Percentiles rank a stretch among this genome's conserved stretches.
Conservation (phyloP, 192 early-diverging fungal species). For the Physocladia obscura region DNA sequence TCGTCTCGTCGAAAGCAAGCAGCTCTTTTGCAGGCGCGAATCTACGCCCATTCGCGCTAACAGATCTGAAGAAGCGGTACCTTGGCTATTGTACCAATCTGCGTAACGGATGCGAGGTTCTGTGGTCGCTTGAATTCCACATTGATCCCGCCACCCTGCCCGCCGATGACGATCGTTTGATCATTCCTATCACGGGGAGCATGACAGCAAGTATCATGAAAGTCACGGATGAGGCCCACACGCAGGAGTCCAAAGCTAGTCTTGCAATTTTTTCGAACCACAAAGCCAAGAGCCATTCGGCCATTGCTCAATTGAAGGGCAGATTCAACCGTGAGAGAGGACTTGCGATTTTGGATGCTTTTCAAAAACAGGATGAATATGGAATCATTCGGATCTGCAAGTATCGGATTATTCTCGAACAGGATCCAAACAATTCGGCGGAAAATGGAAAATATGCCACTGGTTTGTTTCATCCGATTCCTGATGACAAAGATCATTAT, state of each 20-base stretch:
- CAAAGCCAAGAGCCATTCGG: neutral
- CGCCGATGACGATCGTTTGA: neutral
- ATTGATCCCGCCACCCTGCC: neutral
- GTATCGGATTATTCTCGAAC: conserved; percentile 17
- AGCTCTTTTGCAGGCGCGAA: neutral
- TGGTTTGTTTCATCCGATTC: conserved; percentile 19
- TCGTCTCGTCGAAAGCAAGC: conserved; percentile 11
- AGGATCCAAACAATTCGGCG: neutral
- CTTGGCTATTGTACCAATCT: conserved; percentile 21
- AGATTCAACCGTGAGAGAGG: conserved; percentile 10
- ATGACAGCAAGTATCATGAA: neutral
- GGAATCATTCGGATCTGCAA: conserved; percentile 14
- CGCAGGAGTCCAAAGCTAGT: neutral
- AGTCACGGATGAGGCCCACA: neutral
- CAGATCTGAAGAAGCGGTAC: neutral
- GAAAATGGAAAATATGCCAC: neutral
- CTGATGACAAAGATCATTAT: neutral
- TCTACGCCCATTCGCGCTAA: neutral
- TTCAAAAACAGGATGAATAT: neutral
- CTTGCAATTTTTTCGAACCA: neutral
- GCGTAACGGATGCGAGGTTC: conserved; percentile 19
- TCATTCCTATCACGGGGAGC: neutral
- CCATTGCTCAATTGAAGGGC: conserved; percentile 6
- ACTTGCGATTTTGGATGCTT: conserved; percentile 20
- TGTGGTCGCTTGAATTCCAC: conserved; percentile 22